Percentiles rank a stretch among this genome's conserved stretches.
phyloP scores from a whole-genome alignment of 228 moss, liverwort and hornwort genomes.

The Sphagnum magellanicum region DNA sequence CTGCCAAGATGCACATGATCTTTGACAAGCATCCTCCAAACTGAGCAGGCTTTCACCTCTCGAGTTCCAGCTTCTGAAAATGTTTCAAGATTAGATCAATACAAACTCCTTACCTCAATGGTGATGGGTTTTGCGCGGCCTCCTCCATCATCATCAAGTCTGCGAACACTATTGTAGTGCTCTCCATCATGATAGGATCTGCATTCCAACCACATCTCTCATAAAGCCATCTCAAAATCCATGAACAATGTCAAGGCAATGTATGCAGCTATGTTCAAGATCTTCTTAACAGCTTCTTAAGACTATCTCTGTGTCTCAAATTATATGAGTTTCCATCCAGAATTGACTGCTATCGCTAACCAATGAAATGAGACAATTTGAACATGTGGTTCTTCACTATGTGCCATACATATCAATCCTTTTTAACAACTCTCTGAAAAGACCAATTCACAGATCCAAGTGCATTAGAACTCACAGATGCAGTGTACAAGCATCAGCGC shows the following conservation, averaged over 20 bases:
- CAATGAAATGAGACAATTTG: not conserved
- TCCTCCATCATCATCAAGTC: conserved; percentile 60
- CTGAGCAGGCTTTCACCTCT: not conserved
- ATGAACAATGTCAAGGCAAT: not conserved
- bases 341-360: not conserved
- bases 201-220: conserved; percentile 6
- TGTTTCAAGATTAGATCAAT: not conserved
- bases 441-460: not conserved
- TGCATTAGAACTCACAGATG: conserved; percentile 62
- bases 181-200: conserved; percentile 99
- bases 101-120: conserved; percentile 32
- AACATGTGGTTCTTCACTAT: not conserved
- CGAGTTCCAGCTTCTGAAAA: not conserved
- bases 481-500: conserved; percentile 54
- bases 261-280: not conserved
- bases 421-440: not conserved
- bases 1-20: too few relatives aligned
- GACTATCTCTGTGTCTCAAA: too few relatives aligned
- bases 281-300: not conserved
- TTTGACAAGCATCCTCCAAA: not conserved
- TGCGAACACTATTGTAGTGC: conserved; percentile 97
- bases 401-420: not conserved
- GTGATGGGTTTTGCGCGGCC: conserved; percentile 71
- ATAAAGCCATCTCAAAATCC: not conserved
- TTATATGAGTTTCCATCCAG: not conserved